Evolutionary conservation across 1,284 basidiomycete species (phyloP).

Genomic region (Cutaneotrichosporon mucoides): DNA sequence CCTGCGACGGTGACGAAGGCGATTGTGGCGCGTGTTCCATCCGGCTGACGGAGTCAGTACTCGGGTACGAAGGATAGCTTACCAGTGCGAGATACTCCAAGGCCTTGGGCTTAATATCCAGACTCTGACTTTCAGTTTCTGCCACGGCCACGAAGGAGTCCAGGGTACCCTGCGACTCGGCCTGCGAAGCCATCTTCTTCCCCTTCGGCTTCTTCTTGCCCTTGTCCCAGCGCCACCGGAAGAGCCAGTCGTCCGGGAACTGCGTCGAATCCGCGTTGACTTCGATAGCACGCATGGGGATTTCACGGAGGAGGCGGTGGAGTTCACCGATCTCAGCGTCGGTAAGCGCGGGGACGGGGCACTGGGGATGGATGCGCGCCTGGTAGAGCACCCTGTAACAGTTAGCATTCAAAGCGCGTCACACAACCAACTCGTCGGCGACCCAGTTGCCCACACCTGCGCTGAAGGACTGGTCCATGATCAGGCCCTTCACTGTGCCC

Average conservation of each 20-base stretch:
- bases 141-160: not conserved
- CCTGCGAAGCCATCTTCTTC: slow-evolving; percentile 5
- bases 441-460: slow-evolving; percentile 83
- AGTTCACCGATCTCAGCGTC: slow-evolving; percentile 56
- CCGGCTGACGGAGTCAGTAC: slow-evolving; percentile 53
- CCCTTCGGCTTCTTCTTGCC: slow-evolving; percentile 57
- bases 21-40: slow-evolving; percentile 66
- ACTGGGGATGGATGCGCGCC: slow-evolving; percentile 68
- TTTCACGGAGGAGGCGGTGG: slow-evolving; percentile 57
- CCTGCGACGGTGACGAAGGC: slow-evolving; percentile 76
- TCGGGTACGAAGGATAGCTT: slow-evolving; percentile 18
- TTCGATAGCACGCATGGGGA: slow-evolving; percentile 63
- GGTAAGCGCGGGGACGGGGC: slow-evolving; percentile 60
- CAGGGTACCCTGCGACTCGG: not conserved
- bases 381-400: slow-evolving; percentile 68
- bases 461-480: slow-evolving; percentile 75
- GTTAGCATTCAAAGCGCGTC: not conserved
- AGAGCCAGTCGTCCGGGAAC: slow-evolving; percentile 59
- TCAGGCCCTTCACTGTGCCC: slow-evolving; percentile 70
- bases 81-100: slow-evolving; percentile 57
- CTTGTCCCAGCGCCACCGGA: slow-evolving; percentile 59
- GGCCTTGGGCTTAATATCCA: slow-evolving; percentile 30
- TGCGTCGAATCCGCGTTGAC: slow-evolving; percentile 67
- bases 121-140: slow-evolving; percentile 2
- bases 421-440: slow-evolving; percentile 55